These are phyloP conservation scores for Tolypocladium guangdongense DNA, from an alignment of 2,329 filamentous ascomycete species.

Conservation along the genomic window DNA sequence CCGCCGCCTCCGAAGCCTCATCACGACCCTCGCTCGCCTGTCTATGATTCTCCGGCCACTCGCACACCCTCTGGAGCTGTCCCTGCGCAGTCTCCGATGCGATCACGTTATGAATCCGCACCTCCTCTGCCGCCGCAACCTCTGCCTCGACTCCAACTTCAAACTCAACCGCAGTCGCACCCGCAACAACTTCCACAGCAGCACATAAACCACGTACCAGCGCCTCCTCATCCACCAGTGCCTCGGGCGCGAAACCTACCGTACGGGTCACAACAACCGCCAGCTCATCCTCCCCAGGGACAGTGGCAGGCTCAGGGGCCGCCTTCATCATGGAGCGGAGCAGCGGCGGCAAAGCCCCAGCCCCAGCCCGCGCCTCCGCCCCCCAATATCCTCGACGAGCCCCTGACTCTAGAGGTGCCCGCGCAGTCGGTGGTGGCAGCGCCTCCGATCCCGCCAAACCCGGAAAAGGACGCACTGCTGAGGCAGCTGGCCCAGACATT, in stretches of 20 bases:
- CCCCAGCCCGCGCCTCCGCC: slow-evolving; percentile 23
- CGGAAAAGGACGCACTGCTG: slow-evolving; percentile 83
- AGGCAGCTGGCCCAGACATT: slow-evolving; percentile 64
- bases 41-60: slow-evolving; percentile 15
- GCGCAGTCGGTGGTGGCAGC: slow-evolving; percentile 44
- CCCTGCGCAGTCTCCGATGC: slow-evolving; percentile 8
- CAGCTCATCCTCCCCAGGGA: slow-evolving; percentile 11
- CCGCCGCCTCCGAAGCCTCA: slow-evolving; percentile 37
- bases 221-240: slow-evolving; percentile 1
- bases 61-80: slow-evolving; percentile 9
- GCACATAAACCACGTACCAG: background rate
- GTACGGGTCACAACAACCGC: background rate
- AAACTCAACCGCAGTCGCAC: slow-evolving; percentile 6
- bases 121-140: slow-evolving; percentile 29
- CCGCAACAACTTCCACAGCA: slow-evolving; percentile 5
- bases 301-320: slow-evolving; percentile 8
- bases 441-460: slow-evolving; percentile 88
- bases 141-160: slow-evolving; percentile 6
- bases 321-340: slow-evolving; percentile 6
- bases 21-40: slow-evolving; percentile 12
- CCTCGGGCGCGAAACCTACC: slow-evolving; percentile 5
- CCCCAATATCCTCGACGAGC: slow-evolving; percentile 45
- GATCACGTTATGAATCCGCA: slow-evolving; percentile 36
- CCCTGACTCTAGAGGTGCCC: slow-evolving; percentile 39
- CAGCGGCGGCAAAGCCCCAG: background rate